Percentiles rank a stretch among this genome's conserved stretches.
phyloP scores from a whole-genome alignment of 1,139 yeast species.

The Yamadazyma sp. region DNA sequence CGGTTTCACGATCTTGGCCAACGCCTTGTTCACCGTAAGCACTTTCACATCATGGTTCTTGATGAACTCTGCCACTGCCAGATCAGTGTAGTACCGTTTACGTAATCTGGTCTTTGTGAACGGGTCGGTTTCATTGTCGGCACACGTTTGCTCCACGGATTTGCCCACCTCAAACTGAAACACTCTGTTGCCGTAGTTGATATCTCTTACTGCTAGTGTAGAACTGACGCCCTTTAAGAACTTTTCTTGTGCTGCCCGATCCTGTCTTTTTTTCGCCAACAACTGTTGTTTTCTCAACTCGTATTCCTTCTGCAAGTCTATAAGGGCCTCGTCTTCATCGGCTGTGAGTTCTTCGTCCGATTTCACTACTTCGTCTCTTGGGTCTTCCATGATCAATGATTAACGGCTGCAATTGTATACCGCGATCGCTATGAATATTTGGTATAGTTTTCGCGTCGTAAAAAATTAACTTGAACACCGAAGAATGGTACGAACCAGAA shows the following conservation, averaged over 20 bases:
- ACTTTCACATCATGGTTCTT: conserved; percentile 47
- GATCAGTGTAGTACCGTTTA: conserved; percentile 6
- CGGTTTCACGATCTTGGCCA: conserved; percentile 70
- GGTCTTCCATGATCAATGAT: conserved; percentile 14
- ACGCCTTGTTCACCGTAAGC: conserved; percentile 27
- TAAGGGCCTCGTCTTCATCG: conserved; percentile 29
- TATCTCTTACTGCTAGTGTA: conserved; percentile 9
- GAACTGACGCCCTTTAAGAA: conserved; percentile 16
- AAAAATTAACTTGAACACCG: background rate
- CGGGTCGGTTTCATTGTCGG: conserved; percentile 24
- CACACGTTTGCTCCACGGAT: conserved; percentile 11
- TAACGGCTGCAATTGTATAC: background rate
- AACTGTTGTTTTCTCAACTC: conserved; percentile 22
- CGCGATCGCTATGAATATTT: too few species aligned
- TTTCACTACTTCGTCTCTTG: conserved; percentile 19
- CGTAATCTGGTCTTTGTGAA: conserved; percentile 15
- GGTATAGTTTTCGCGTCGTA: conserved; percentile 9
- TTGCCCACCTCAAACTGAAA: conserved; percentile 20
- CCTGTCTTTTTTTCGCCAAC: conserved; percentile 16
- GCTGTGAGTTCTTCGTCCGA: conserved; percentile 27
- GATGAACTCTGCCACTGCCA: conserved; percentile 15
- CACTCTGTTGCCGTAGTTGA: conserved; percentile 22
- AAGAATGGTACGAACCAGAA: conserved; percentile 39
- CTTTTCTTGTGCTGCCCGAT: conserved; percentile 7
- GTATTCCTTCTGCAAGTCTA: conserved; percentile 29